Conservation (phyloP, 148 eudicot species). For the Cornus kousa region DNA sequence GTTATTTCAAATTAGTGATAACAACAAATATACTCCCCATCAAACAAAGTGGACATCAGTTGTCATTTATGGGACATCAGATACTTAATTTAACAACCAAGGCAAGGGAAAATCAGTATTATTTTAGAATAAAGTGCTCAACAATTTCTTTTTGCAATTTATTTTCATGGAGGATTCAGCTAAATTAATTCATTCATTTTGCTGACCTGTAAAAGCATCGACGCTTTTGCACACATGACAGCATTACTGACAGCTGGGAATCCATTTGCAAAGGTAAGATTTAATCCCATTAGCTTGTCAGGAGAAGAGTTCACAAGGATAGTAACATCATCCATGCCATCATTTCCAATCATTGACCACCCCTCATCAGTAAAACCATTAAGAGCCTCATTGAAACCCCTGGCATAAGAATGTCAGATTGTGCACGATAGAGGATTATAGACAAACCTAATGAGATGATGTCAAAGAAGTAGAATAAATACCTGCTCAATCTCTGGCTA, state of each 20-base stretch:
- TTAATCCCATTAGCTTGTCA: conserved; percentile 66
- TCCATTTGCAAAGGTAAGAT: conserved; percentile 66
- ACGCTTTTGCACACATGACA: conserved; percentile 76
- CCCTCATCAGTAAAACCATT: conserved; percentile 85
- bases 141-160: not conserved
- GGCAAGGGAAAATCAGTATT: not conserved
- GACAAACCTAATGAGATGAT: not conserved
- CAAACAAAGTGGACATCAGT: not conserved
- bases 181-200: not conserved
- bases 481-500: conserved; percentile 80
- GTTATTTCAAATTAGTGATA: not conserved
- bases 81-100: not conserved
- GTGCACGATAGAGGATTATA: not conserved
- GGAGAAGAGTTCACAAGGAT: conserved; percentile 80
- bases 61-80: not conserved
- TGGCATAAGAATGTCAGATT: conserved; percentile 7
- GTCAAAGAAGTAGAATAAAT: conserved; percentile 1
- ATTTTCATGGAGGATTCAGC: not conserved
- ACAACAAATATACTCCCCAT: not conserved
- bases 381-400: conserved; percentile 86
- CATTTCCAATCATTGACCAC: conserved; percentile 76
- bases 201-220: conserved; percentile 84
- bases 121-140: not conserved
- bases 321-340: conserved; percentile 79
- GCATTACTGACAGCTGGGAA: conserved; percentile 68